Evolutionary conservation across 2,329 filamentous ascomycete species (phyloP).

Genomic region (Aspergillus cejpii): DNA sequence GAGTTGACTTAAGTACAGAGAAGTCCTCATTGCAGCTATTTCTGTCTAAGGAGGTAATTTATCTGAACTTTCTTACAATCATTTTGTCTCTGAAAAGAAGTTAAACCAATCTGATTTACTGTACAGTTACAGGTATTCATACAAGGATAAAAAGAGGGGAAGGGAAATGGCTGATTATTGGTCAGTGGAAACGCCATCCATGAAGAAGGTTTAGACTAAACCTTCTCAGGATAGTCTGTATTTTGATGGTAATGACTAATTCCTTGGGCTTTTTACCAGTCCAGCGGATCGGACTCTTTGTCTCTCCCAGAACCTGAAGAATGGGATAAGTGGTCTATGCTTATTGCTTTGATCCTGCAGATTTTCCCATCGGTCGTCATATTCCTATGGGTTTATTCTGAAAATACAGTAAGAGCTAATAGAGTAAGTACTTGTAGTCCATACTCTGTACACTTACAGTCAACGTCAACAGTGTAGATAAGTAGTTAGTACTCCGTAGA

Average conservation of each 20-base stretch:
- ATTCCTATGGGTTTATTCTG: background rate
- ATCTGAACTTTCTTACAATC: no score
- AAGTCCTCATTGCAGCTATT: no score
- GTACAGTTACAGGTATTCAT: no score
- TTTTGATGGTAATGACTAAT: no score
- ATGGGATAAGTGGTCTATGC: background rate
- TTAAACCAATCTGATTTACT: no score
- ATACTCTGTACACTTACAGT: background rate
- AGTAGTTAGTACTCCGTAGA: no score
- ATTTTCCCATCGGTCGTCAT: background rate
- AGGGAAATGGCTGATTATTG: conserved; percentile 8
- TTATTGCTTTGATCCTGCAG: background rate
- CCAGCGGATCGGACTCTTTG: conserved; percentile 20
- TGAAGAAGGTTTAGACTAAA: conserved; percentile 5
- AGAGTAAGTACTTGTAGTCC: no score
- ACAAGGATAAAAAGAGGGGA: conserved; percentile 5
- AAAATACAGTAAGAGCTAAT: no score
- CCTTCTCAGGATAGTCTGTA: no score
- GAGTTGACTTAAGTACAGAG: conserved; percentile 1
- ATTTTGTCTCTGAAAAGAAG: no score
- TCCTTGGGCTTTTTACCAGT: conserved; percentile 12
- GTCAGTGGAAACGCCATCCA: conserved; percentile 2
- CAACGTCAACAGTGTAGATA: no score
- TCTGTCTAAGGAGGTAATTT: no score
- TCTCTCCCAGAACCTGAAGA: conserved; percentile 5